Conservation (phyloP, 176 grass and related monocot species). For the Cymbopogon citratus region DNA sequence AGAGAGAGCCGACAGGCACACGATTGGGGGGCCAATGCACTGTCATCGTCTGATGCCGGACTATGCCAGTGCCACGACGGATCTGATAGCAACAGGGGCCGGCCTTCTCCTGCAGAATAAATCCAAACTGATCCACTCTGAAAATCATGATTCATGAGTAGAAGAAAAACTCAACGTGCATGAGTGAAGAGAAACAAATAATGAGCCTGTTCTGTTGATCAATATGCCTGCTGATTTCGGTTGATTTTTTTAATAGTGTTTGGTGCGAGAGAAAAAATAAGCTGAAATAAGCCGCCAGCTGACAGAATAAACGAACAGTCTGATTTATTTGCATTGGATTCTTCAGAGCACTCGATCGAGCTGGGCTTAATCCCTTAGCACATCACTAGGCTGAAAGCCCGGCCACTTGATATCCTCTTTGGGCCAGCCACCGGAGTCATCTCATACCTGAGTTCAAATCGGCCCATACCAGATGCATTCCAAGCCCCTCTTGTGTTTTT, state of each 20-base stretch:
- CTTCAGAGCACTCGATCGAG: background rate
- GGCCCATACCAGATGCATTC: too few species aligned
- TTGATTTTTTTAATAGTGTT: too few species aligned
- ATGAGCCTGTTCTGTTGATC: too few species aligned
- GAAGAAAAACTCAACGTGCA: background rate
- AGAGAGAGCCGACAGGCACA: background rate
- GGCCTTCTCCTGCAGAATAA: background rate
- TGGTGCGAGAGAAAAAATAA: too few species aligned
- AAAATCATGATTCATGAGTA: background rate
- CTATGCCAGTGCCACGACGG: background rate
- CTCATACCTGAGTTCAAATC: background rate
- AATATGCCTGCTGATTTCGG: too few species aligned
- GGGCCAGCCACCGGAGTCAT: background rate
- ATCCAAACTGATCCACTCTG: background rate
- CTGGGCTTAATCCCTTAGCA: background rate
- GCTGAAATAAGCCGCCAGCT: too few species aligned
- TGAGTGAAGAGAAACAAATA: background rate
- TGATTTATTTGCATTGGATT: background rate
- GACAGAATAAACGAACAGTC: too few species aligned
- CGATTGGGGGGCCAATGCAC: background rate
- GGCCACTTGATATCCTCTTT: background rate
- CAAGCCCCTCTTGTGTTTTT: too few species aligned
- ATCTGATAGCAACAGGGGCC: background rate
- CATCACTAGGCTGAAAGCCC: background rate
- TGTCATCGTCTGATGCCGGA: background rate